Evolutionary conservation across 768 basidiomycete genomes (phyloP).

Genomic region (Sarcomyxa edulis): DNA sequence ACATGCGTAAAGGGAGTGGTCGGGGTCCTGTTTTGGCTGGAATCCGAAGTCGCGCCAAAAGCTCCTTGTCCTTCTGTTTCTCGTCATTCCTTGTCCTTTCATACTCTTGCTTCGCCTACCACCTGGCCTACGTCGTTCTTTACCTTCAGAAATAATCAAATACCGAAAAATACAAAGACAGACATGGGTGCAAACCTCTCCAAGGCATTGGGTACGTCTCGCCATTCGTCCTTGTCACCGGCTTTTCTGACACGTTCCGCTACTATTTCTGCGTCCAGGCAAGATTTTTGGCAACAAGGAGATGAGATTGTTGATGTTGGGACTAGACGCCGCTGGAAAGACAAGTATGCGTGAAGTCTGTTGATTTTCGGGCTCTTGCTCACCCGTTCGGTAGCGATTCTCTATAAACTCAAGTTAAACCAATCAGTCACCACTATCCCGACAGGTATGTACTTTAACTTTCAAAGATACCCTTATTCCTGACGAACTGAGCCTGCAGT

Average conservation of each 20-base stretch:
- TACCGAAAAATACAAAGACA: constrained; percentile 17
- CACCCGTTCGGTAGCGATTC: constrained; percentile 63
- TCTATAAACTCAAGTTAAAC: constrained; percentile 98
- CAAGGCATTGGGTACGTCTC: constrained; percentile 62
- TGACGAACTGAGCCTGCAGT: constrained; percentile 37
- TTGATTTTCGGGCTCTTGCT: constrained; percentile 5
- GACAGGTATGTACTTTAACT: constrained; percentile 53
- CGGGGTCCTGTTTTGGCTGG: too few relatives aligned
- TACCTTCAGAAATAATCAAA: constrained; percentile 34
- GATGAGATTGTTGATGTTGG: constrained; percentile 96
- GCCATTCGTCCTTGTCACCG: constrained; percentile 15
- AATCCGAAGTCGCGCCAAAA: constrained; percentile 1
- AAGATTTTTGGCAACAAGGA: constrained; percentile 98
- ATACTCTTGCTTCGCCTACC: constrained; percentile 1
- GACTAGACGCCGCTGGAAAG: constrained; percentile 96
- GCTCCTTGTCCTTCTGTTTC: neutral
- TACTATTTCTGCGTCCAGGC: constrained; percentile 41
- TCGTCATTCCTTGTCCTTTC: neutral
- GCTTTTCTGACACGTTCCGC: constrained; percentile 9
- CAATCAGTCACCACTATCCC: constrained; percentile 99
- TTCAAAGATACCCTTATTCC: neutral
- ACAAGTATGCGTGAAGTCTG: constrained; percentile 64
- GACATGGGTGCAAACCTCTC: constrained; percentile 86
- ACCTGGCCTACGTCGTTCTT: constrained; percentile 54
- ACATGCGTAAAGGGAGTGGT: too few relatives aligned